phyloP scores from a whole-genome alignment of 805 yeast genomes.

The Lachancea cidri region DNA sequence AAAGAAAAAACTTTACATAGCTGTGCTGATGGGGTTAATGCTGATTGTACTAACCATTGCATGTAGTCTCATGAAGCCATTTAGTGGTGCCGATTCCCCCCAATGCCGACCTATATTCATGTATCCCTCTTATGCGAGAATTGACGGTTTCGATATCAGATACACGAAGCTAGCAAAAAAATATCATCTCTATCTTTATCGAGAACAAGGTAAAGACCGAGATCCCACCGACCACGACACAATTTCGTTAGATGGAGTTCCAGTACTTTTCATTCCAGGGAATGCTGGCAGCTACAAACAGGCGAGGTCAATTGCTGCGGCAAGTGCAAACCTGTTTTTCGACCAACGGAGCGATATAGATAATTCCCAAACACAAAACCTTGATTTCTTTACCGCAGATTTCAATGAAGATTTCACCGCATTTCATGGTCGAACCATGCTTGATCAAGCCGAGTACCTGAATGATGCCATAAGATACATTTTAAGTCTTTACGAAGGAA shows the following conservation, averaged over 20 bases:
- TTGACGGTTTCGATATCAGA: constrained; percentile 68
- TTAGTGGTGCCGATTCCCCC: constrained; percentile 44
- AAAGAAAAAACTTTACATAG: constrained; percentile 3
- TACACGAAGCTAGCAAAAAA: constrained; percentile 56
- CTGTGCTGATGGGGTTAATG: constrained; percentile 17
- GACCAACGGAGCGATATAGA: constrained; percentile 27
- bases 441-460: constrained; percentile 89
- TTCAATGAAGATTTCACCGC: constrained; percentile 96
- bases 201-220: constrained; percentile 71
- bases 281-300: constrained; percentile 94
- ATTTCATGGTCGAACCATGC: constrained; percentile 86
- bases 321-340: constrained; percentile 53
- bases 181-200: constrained; percentile 76
- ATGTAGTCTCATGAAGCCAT: constrained; percentile 12
- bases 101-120: constrained; percentile 67
- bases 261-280: constrained; percentile 92
- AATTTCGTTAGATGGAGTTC: constrained; percentile 59
- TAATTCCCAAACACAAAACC: constrained; percentile 35
- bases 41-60: constrained; percentile 11
- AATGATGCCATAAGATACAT: constrained; percentile 84
- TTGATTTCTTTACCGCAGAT: constrained; percentile 88
- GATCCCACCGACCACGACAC: constrained; percentile 42
- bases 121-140: constrained; percentile 79
- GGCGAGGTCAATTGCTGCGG: constrained; percentile 87
- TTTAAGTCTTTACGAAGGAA: constrained; percentile 52